Base-by-base conservation (phyloP, 106 monocot species). In the Xerophyta viscosa region DNA sequence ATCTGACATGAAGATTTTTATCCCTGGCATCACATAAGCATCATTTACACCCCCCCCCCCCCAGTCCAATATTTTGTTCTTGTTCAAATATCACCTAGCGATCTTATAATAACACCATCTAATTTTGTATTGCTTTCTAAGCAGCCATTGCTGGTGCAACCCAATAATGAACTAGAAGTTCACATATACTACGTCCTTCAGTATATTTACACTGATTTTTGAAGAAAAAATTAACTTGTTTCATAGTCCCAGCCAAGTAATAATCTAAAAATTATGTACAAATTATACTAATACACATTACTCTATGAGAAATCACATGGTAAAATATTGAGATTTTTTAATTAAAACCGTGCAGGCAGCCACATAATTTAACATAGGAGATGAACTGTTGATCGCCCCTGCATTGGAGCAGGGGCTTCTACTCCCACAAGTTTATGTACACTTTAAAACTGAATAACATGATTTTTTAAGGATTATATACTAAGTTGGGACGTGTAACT, bases 281-380 rank as follows among this genome's bases (percentile, higher is more conserved):
- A 1, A 46, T 46, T 46, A 18, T 2, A 46, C 10, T 46, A 46
- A 46, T 39, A 20, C 20, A 46, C 19, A 2, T 46, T 46, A 7
- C 20, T 46, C 2, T 17, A 18, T 46, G 46, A 46, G 46, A 29
- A 52, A 52, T 52, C n/a, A n/a, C 13, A 52, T 29, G 17, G n/a
- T 29, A 0, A 18, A 29, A 52, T 0, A 28, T 5, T n/a, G 13
- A 47, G 4, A 29, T 3, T 1, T 28, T 21, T 31, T 1, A 45
- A 26, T 47, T 15, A 48, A 22, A 28, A 14, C 4, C 36, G 24
- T 64, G 64, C 64, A 65, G 7, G 22, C 24, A 65, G 54, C 64
- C 52, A 65, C 64, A 53, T 29, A 52, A 9, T 52, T 52, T 4
- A 17, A 65, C 20, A 20, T 42, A 10, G 52, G 24, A 42, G 8